Percentiles rank a stretch among this genome's conserved stretches.
Evolutionary conservation across 1,284 basidiomycete genomes (phyloP).

Genomic region (Amylostereum chailletii): DNA sequence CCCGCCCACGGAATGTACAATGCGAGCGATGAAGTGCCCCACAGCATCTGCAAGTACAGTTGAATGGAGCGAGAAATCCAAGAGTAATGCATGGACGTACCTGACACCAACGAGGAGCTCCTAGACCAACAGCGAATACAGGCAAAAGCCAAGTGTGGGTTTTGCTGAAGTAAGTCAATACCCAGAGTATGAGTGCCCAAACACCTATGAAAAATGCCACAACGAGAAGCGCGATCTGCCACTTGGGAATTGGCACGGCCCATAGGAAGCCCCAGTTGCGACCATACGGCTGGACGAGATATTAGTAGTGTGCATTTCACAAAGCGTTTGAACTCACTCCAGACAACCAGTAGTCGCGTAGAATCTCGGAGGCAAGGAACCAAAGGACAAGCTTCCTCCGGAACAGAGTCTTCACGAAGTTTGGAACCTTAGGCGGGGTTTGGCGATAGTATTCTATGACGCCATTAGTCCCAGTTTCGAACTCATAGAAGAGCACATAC

Average conservation of each 20-base stretch:
- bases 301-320: background rate
- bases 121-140: slow-evolving; percentile 88
- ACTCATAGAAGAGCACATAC: slow-evolving; percentile 28
- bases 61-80: slow-evolving; percentile 2
- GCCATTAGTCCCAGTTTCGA: slow-evolving; percentile 7
- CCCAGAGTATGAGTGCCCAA: slow-evolving; percentile 68
- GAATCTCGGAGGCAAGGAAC: slow-evolving; percentile 85
- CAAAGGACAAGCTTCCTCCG: slow-evolving; percentile 85
- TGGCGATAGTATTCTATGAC: slow-evolving; percentile 72
- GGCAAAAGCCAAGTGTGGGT: slow-evolving; percentile 91
- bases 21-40: slow-evolving; percentile 83
- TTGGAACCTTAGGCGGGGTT: slow-evolving; percentile 87
- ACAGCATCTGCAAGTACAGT: slow-evolving; percentile 52
- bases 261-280: slow-evolving; percentile 93
- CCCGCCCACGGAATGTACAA: slow-evolving; percentile 91
- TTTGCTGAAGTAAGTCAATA: slow-evolving; percentile 82
- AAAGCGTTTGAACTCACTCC: slow-evolving; percentile 46
- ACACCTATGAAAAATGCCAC: slow-evolving; percentile 78
- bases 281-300: slow-evolving; percentile 59
- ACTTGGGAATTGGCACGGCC: slow-evolving; percentile 75
- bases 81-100: slow-evolving; percentile 23
- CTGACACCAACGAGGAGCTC: slow-evolving; percentile 90
- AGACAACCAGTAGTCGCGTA: slow-evolving; percentile 90
- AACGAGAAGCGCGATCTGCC: slow-evolving; percentile 76
- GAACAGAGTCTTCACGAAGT: slow-evolving; percentile 83